Base-by-base conservation (phyloP, 306 rosid species). In the Biancaea sappan region DNA sequence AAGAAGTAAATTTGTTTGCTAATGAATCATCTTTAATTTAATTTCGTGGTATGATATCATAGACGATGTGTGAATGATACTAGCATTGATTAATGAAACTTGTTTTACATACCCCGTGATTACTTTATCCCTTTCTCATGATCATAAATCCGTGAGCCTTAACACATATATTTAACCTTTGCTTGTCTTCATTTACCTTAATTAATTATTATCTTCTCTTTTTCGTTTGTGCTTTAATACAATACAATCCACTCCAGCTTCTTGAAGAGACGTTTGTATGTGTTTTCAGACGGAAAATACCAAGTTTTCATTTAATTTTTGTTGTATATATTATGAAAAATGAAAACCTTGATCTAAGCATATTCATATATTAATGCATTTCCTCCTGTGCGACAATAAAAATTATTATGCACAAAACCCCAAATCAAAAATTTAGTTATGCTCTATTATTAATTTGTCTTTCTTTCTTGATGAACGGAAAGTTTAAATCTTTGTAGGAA, bases 111-210 rank as follows among this genome's bases (percentile, higher is more conserved):
- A 26, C 47, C 79, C 68, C 75, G 83, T 79, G 79, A 66, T 66
- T 14, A 8, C 13, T 66, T 79, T 66, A 53, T 32, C 44, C 65
- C 78, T 66, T 79, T 56, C 70, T 44, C 63, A 46, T 54, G 56
- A 46, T 79, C 79, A 28, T 10, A 44, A 44, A 72, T 72, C 83
- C 79, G 71, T 73, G 83, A 79, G 35, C 83, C 31, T 66, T 65
- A 52, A 38, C 50, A 62, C 26, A 40, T 19, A 8, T 13, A 46
- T 57, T 67, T 56, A 46, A 73, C 83, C 47, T 65, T 66, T 11
- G 44, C 62, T 19, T 26, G 62, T 53, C 43, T 35, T 54, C 59
- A 51, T 63, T 52, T 63, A 61, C 48, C 26, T 60, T 69, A 4
- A 26, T 11, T 8, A 16, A n/a, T 46, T 15, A 4, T 47, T 0